Conservation (phyloP, 2,329 filamentous ascomycete species). For the Acrodontium crateriforme region DNA sequence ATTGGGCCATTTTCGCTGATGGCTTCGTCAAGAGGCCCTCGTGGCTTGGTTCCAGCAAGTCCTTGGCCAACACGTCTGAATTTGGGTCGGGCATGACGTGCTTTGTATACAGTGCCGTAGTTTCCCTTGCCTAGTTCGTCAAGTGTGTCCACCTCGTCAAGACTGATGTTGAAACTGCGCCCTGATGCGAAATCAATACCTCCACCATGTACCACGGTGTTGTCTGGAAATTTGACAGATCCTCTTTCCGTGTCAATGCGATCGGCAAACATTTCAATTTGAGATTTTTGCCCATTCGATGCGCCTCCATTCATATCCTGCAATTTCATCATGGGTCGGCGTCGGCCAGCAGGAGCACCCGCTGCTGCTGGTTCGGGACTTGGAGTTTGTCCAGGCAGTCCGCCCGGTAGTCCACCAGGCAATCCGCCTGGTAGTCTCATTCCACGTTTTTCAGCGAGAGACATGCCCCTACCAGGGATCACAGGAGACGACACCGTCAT, state of each 20-base stretch:
- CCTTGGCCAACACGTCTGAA: conserved; percentile 48
- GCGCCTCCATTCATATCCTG: conserved; percentile 28
- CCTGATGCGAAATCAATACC: conserved; percentile 90
- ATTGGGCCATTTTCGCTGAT: conserved; percentile 8
- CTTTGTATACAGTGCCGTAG: conserved; percentile 96
- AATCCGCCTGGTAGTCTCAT: conserved; percentile 48
- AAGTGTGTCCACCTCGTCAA: conserved; percentile 87
- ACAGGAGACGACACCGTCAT: conserved; percentile 36
- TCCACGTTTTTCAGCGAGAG: conserved; percentile 54
- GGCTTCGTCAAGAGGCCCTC: conserved; percentile 15
- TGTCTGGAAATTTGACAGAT: conserved; percentile 82
- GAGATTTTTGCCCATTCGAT: conserved; percentile 16
- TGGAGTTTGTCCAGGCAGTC: conserved; percentile 33
- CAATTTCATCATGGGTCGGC: conserved; percentile 31
- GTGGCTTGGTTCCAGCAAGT: conserved; percentile 44
- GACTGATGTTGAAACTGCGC: conserved; percentile 78
- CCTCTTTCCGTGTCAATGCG: conserved; percentile 87
- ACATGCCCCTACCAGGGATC: conserved; percentile 34
- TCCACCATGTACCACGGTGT: conserved; percentile 74
- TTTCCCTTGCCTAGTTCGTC: conserved; percentile 95
- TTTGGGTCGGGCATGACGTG: conserved; percentile 64
- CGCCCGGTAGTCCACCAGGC: conserved; percentile 41
- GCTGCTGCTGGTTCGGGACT: conserved; percentile 25
- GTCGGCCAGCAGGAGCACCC: conserved; percentile 17
- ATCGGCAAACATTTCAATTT: conserved; percentile 56